Percentiles rank a stretch among this genome's conserved stretches.
These are phyloP conservation scores for Pseudogymnoascus sp. DNA, from an alignment of 2,329 filamentous ascomycete genomes.

Conservation along the genomic window DNA sequence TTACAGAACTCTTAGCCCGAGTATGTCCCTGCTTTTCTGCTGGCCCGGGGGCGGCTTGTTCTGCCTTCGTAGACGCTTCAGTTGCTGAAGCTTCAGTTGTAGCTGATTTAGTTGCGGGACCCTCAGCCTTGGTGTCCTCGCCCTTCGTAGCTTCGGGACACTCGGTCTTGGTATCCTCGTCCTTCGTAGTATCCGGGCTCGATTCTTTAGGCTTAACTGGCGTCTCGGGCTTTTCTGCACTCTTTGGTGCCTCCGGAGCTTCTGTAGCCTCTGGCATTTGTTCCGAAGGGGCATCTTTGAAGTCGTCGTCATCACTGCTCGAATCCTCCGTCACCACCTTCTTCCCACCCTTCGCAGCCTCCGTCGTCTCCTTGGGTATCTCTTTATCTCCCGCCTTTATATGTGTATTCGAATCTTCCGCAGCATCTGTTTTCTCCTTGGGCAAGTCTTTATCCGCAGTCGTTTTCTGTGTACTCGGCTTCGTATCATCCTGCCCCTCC, in stretches of 20 bases:
- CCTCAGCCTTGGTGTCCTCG: neutral
- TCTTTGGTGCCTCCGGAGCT: slow-evolving; percentile 5
- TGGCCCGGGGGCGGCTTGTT: neutral
- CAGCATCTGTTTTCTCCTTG: neutral
- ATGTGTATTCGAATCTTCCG: slow-evolving; percentile 11
- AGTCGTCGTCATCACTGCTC: slow-evolving; percentile 34
- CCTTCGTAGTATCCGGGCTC: neutral
- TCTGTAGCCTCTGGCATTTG: slow-evolving; percentile 19
- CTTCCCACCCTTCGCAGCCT: neutral
- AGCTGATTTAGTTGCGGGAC: neutral
- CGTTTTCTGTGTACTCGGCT: neutral
- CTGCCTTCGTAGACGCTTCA: neutral
- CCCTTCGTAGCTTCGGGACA: neutral
- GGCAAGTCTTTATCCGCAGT: neutral
- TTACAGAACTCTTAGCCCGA: slow-evolving; percentile 7
- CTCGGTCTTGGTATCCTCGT: neutral
- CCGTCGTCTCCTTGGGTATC: slow-evolving; percentile 17
- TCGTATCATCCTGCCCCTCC: neutral
- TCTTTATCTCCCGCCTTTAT: slow-evolving; percentile 10
- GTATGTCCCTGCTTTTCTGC: slow-evolving; percentile 12
- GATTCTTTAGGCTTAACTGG: neutral
- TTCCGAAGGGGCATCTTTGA: slow-evolving; percentile 30
- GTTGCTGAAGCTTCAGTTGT: neutral
- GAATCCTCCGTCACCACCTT: slow-evolving; percentile 21
- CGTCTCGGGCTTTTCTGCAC: neutral